A percentile compares a stretch with the other conserved stretches of the same genome.
These are phyloP conservation scores for Pyrenophora graminea DNA, from an alignment of 2,329 filamentous ascomycete species.

Conservation along the genomic window DNA sequence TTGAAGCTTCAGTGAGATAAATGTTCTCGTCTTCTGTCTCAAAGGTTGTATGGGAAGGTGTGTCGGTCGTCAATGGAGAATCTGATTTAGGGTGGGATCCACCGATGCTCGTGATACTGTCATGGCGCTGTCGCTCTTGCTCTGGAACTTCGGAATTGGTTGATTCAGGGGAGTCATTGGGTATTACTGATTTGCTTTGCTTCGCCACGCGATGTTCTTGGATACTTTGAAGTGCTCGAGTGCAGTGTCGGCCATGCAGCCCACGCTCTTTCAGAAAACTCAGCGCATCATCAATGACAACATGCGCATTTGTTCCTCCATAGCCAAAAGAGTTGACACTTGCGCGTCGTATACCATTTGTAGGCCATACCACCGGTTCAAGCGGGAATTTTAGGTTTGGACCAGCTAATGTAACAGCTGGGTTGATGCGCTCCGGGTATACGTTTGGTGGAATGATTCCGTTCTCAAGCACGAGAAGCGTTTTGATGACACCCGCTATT, in stretches of 20 bases:
- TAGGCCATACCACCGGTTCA: slow-evolving; percentile 16
- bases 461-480: slow-evolving; percentile 46
- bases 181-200: neutral
- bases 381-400: slow-evolving; percentile 17
- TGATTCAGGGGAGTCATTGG: neutral
- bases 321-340: slow-evolving; percentile 36
- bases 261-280: slow-evolving; percentile 5
- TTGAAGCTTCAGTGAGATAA: neutral
- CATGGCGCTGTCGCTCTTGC: no score
- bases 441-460: slow-evolving; percentile 19
- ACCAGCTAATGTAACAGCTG: slow-evolving; percentile 13
- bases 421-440: slow-evolving; percentile 33
- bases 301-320: slow-evolving; percentile 30
- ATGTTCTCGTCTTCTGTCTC: neutral
- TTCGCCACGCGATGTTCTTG: neutral
- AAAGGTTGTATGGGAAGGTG: neutral
- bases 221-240: neutral
- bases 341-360: slow-evolving; percentile 15
- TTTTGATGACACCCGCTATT: slow-evolving; percentile 45
- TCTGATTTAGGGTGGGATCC: no score
- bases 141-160: no score
- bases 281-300: slow-evolving; percentile 23
- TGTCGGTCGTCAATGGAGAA: neutral
- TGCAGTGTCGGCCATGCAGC: slow-evolving; percentile 3
- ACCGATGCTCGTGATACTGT: no score